Conservation (phyloP, 371 early-diverging fungal genomes). For the Mucor racemosus region DNA sequence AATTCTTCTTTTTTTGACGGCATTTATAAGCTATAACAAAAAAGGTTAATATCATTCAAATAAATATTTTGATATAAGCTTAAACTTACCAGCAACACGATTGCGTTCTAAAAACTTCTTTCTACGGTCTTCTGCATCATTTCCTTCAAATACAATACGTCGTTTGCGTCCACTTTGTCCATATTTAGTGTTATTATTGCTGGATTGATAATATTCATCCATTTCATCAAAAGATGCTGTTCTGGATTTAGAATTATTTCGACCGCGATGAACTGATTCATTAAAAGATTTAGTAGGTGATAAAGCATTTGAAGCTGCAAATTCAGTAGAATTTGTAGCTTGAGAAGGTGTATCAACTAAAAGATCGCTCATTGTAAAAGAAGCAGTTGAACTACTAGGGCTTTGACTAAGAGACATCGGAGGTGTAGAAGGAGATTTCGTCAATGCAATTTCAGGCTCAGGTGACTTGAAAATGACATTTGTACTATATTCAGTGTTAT, state of each 20-base stretch:
- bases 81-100: slow-evolving; percentile 60
- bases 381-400: slow-evolving; percentile 20
- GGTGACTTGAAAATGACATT: slow-evolving; percentile 5
- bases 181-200: neutral
- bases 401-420: slow-evolving; percentile 34
- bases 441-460: neutral
- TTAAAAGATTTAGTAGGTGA: neutral
- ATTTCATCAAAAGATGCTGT: slow-evolving; percentile 1
- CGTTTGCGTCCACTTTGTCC: slow-evolving; percentile 34
- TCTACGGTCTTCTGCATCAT: slow-evolving; percentile 39
- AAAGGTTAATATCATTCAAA: neutral
- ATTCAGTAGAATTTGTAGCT: neutral
- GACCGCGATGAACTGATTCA: neutral
- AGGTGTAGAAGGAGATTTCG: slow-evolving; percentile 21
- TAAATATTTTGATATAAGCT: neutral
- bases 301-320: neutral
- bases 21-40: slow-evolving; percentile 67
- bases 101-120: slow-evolving; percentile 67
- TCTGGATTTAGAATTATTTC: neutral
- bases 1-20: slow-evolving; percentile 79
- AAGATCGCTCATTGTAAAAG: slow-evolving; percentile 3
- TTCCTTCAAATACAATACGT: slow-evolving; percentile 42
- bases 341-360: neutral
- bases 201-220: neutral
- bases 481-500: neutral